Evolutionary conservation across 257 asterid species (phyloP).

Genomic region (Solanum microdontum): DNA sequence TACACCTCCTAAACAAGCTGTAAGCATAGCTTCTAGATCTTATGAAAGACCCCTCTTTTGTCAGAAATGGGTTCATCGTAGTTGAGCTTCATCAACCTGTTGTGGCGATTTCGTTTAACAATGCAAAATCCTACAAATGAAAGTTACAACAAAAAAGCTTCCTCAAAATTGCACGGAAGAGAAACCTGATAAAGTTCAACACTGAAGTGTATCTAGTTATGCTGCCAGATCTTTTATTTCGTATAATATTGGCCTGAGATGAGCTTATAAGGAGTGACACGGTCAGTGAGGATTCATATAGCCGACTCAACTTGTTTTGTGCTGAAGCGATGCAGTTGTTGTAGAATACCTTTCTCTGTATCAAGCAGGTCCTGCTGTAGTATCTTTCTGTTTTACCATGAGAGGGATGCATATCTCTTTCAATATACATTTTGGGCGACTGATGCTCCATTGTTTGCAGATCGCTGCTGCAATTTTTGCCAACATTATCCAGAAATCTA

Average conservation of each 20-base stretch:
- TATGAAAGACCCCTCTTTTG: not conserved
- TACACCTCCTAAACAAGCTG: not conserved
- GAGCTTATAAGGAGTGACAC: not conserved
- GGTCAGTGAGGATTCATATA: not conserved
- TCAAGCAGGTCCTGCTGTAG: too few species aligned
- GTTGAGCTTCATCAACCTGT: not conserved
- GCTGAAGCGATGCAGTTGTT: not conserved
- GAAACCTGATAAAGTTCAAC: not conserved
- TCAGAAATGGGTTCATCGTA: not conserved
- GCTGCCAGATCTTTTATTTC: not conserved
- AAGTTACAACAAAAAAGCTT: not conserved
- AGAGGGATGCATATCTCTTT: too few species aligned
- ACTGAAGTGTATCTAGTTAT: not conserved
- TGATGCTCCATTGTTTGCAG: too few species aligned
- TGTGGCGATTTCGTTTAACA: not conserved
- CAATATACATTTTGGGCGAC: too few species aligned
- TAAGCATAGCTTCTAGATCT: not conserved
- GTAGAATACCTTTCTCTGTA: not conserved
- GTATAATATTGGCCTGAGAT: not conserved
- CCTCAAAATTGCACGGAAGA: not conserved
- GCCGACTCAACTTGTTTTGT: not conserved
- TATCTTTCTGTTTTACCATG: too few species aligned
- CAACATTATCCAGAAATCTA: too few species aligned
- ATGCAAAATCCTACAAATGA: not conserved
- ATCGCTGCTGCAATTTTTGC: too few species aligned